Evolutionary conservation across 192 early-diverging fungal genomes (phyloP), one percentile per base, ranked within the genome.

Genomic region (Coemansia sp.): DNA sequence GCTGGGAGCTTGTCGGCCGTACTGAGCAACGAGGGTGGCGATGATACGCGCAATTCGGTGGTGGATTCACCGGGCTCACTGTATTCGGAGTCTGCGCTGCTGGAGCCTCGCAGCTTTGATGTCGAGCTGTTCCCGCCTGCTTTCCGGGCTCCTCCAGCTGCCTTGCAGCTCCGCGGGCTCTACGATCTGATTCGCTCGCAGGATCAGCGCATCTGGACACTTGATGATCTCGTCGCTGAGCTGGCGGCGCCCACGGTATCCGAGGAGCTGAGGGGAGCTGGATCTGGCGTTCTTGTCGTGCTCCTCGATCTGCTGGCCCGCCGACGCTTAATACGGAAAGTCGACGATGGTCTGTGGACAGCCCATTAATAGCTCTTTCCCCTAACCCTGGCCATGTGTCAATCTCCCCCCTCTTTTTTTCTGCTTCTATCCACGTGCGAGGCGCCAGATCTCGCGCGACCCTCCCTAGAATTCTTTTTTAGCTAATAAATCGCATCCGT

Each of bases 241-340:
- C 51, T 66, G 35, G 39, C 55, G 0, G 69, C 62, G 0, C 33
- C 51, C 1, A 31, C 73, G 3, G 48, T 13, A n/a, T 33, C 33
- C 2, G 39, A 36, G 5, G 50, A 45, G 53, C 57, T 79, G 64
- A 31, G 53, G 2, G 58, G 58, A 36, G 64, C 69, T 8, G 59
- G 65, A 10, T 35, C 53, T 0, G 58, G 51, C 28, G 65, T 74
- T 8, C 57, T 59, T 20, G 24, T 45, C 2, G 77, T 74, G 35
- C 65, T 79, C 33, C 62, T 79, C 1, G 77, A 79, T 31, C 46
- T 79, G 20, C 65, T 79, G 28, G 60, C 65, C 7, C 71, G 77
- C 9, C 67, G 71, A 36, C 63, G 69, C 21, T 45, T 80, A 6
- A 21, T 74, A 53, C 77, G 77, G 59, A 62, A 65, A 9, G 69